phyloP scores from a whole-genome alignment of 2,329 filamentous ascomycete genomes.

The Nothopassalora personata region DNA sequence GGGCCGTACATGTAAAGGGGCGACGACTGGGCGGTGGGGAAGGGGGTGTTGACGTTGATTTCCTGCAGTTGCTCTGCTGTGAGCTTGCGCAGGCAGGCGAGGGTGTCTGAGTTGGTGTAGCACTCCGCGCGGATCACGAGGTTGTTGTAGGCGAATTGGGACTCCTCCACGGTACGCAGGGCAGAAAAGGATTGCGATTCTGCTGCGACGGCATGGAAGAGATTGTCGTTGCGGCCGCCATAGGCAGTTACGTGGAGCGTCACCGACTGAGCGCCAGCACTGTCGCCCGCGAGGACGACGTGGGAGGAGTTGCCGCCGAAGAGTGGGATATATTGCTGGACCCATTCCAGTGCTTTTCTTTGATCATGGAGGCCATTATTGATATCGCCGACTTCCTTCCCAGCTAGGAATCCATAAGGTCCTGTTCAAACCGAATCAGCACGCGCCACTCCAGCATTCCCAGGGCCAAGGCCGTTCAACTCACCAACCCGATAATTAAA shows the following conservation, averaged over 20 bases:
- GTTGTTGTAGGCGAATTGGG: conserved; percentile 50
- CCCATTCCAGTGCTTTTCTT: conserved; percentile 63
- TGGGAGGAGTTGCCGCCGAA: conserved; percentile 67
- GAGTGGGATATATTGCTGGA: conserved; percentile 57
- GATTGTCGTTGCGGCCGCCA: conserved; percentile 42
- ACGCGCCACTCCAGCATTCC: background rate
- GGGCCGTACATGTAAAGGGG: conserved; percentile 51
- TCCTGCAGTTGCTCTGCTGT: conserved; percentile 41
- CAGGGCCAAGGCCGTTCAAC: background rate
- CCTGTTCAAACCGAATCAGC: conserved; percentile 30
- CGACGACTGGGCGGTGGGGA: conserved; percentile 39
- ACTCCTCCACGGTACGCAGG: conserved; percentile 44
- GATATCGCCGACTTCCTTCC: conserved; percentile 53
- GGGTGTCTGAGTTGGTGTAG: conserved; percentile 34
- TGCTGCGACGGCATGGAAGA: conserved; percentile 51
- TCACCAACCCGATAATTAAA: conserved; percentile 68
- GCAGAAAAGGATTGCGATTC: conserved; percentile 51
- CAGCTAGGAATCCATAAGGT: conserved; percentile 64
- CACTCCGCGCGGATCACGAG: conserved; percentile 49
- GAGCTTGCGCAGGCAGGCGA: conserved; percentile 48
- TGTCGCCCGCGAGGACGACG: conserved; percentile 63
- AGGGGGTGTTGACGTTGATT: conserved; percentile 43
- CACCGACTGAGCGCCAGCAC: conserved; percentile 63
- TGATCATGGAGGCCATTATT: conserved; percentile 70
- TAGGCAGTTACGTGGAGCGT: conserved; percentile 57